Conservation (phyloP, 2,329 filamentous ascomycete species). For the Sporothrix brunneoviolacea region DNA sequence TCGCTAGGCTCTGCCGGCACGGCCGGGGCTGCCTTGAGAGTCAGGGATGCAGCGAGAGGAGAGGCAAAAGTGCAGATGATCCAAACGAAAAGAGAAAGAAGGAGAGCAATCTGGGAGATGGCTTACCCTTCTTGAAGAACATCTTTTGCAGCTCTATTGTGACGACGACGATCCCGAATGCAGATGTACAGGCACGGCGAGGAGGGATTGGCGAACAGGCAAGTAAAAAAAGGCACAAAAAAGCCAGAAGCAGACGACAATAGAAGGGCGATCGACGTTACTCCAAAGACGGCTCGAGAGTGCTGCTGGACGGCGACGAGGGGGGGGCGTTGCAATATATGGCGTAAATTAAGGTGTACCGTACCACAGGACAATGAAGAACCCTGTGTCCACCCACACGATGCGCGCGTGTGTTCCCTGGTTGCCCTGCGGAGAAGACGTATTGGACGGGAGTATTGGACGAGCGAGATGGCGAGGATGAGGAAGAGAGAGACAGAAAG, state of each 20-base stretch:
- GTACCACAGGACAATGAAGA: conserved; percentile 5
- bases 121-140: conserved; percentile 7
- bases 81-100: neutral
- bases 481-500: neutral
- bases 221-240: neutral
- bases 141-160: no score
- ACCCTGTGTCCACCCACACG: conserved; percentile 3
- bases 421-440: neutral
- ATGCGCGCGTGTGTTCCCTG: conserved; percentile 4
- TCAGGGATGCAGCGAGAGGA: no score
- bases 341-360: conserved; percentile 5
- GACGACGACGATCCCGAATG: neutral
- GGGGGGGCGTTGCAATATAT: conserved; percentile 3
- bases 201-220: neutral
- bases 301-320: neutral
- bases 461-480: neutral
- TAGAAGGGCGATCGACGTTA: conserved; percentile 5
- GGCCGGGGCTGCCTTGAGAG: conserved; percentile 2
- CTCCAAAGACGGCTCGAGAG: conserved; percentile 2
- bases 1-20: conserved; percentile 1
- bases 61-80: neutral
- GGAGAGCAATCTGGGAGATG: no score
- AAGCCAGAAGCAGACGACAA: neutral
- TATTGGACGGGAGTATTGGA: neutral
- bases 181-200: neutral